These are phyloP conservation scores for Penicillium ucsense DNA, from an alignment of 495 filamentous ascomycete genomes.

Conservation along the genomic window DNA sequence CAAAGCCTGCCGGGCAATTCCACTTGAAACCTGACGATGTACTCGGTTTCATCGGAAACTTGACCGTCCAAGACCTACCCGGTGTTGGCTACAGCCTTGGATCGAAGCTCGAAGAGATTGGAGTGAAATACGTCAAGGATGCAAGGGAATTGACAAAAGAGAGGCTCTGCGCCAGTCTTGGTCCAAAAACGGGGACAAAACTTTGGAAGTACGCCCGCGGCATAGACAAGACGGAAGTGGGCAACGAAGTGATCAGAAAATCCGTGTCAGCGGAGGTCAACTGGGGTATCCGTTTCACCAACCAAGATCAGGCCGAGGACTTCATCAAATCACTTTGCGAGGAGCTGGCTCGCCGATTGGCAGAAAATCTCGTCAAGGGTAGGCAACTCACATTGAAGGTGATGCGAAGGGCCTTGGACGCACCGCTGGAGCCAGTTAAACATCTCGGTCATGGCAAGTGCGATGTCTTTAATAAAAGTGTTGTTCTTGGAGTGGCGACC, in stretches of 20 bases:
- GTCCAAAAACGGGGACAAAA: slow-evolving; percentile 87
- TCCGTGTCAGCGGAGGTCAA: slow-evolving; percentile 95
- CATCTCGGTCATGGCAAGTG: slow-evolving; percentile 94
- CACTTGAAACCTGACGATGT: slow-evolving; percentile 74
- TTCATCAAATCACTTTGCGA: slow-evolving; percentile 76
- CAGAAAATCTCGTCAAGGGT: slow-evolving; percentile 77
- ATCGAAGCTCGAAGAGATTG: slow-evolving; percentile 78
- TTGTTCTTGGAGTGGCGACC: slow-evolving; percentile 71
- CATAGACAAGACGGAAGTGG: slow-evolving; percentile 79
- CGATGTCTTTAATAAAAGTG: slow-evolving; percentile 83
- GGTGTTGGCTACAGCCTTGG: slow-evolving; percentile 83
- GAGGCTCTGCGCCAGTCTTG: slow-evolving; percentile 57
- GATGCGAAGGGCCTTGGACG: slow-evolving; percentile 76
- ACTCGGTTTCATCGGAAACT: slow-evolving; percentile 60
- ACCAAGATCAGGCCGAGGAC: slow-evolving; percentile 78
- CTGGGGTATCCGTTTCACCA: slow-evolving; percentile 94
- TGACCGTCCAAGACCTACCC: slow-evolving; percentile 72
- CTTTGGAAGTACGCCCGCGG: slow-evolving; percentile 86
- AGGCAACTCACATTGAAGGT: slow-evolving; percentile 86
- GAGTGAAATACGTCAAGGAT: slow-evolving; percentile 72
- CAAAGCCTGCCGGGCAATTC: slow-evolving; percentile 90
- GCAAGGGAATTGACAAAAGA: slow-evolving; percentile 68
- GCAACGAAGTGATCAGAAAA: slow-evolving; percentile 69
- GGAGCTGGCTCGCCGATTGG: slow-evolving; percentile 69
- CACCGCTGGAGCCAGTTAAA: slow-evolving; percentile 85